Conservation (phyloP, 768 basidiomycete species). For the Termitomyces sp. region DNA sequence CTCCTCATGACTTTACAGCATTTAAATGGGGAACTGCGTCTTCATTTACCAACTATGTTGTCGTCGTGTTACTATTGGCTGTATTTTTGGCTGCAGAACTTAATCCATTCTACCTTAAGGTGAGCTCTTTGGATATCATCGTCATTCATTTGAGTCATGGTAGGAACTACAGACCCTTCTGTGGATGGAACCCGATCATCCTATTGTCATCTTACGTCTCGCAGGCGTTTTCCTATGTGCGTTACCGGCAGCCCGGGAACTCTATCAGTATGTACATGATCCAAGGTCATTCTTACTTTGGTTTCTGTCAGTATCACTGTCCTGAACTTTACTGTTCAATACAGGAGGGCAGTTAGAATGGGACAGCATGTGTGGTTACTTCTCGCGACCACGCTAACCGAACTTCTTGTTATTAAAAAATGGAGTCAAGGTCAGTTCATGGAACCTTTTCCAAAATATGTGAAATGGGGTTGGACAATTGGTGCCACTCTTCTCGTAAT, state of each 20-base stretch:
- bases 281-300: slow-evolving; percentile 47
- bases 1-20: slow-evolving; percentile 82
- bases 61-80: slow-evolving; percentile 68
- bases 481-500: slow-evolving; percentile 54
- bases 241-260: slow-evolving; percentile 79
- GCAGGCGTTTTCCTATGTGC: slow-evolving; percentile 79
- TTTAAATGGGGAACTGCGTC: slow-evolving; percentile 84
- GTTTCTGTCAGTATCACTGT: neutral
- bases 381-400: slow-evolving; percentile 80
- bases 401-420: slow-evolving; percentile 74
- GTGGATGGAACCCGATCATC: slow-evolving; percentile 91
- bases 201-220: slow-evolving; percentile 68
- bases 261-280: slow-evolving; percentile 79
- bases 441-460: slow-evolving; percentile 52
- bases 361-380: slow-evolving; percentile 86
- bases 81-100: slow-evolving; percentile 82
- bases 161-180: slow-evolving; percentile 39
- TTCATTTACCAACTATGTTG: slow-evolving; percentile 67
- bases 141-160: neutral
- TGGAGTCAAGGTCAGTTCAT: slow-evolving; percentile 73
- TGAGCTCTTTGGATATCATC: slow-evolving; percentile 19
- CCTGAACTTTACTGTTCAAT: neutral
- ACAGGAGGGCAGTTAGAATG: slow-evolving; percentile 79
- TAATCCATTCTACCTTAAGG: slow-evolving; percentile 87
- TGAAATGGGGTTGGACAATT: slow-evolving; percentile 64